Percentiles rank a stretch among this genome's conserved stretches.
phyloP scores from a whole-genome alignment of 140 eudicot genomes.

The Oenanthe javanica region DNA sequence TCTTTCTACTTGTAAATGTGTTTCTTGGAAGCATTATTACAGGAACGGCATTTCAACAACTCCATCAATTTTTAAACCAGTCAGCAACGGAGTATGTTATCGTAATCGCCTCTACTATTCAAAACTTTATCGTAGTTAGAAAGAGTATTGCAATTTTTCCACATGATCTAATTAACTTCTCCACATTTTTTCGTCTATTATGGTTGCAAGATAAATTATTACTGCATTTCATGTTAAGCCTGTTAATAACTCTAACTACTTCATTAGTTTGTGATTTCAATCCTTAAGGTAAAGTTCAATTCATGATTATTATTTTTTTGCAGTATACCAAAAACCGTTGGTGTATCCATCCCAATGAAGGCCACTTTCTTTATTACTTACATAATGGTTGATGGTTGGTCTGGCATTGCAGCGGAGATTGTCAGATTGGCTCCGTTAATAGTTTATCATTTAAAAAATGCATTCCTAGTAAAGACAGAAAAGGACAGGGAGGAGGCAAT shows the following conservation, averaged over 20 bases:
- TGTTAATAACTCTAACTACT: not conserved
- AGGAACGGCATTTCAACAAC: slow-evolving; percentile 96
- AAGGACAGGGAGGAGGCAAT: slow-evolving; percentile 80
- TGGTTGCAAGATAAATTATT: not conserved
- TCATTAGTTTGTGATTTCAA: not conserved
- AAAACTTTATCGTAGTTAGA: not conserved
- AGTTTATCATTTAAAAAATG: slow-evolving; percentile 70
- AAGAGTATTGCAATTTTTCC: not conserved
- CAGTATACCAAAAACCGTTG: slow-evolving; percentile 85
- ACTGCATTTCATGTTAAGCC: not conserved
- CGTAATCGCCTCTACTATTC: not conserved
- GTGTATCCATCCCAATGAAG: slow-evolving; percentile 91
- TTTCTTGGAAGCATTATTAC: slow-evolving; percentile 85
- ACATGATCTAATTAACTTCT: not conserved
- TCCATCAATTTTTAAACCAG: slow-evolving; percentile 53
- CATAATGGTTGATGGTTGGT: slow-evolving; percentile 96
- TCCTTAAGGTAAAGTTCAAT: not conserved
- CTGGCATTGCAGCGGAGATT: slow-evolving; percentile 91
- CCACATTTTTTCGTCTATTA: not conserved
- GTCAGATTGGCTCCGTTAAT: slow-evolving; percentile 68
- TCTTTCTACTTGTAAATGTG: slow-evolving; percentile 81
- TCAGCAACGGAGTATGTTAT: slow-evolving; percentile 71
- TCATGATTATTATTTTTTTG: slow-evolving; percentile 6
- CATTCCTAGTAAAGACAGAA: slow-evolving; percentile 84
- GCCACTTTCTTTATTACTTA: slow-evolving; percentile 87